Evolutionary conservation across 2,329 filamentous ascomycete species (phyloP), one percentile per base, ranked within the genome.

Genomic region (Fusarium graminum): DNA sequence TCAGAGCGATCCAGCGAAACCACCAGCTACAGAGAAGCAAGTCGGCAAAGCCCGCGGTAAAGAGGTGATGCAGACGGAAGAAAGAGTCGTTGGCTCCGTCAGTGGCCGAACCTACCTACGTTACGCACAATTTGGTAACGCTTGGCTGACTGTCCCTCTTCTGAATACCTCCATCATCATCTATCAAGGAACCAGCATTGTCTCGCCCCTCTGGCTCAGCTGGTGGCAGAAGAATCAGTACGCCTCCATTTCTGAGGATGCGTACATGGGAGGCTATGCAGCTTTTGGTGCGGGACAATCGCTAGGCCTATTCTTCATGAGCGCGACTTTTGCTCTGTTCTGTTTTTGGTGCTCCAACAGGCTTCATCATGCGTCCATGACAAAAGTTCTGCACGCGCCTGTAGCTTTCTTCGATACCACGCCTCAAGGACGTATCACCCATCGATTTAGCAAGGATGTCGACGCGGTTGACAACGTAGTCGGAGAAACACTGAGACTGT

Each of bases 331-430:
- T 52, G 62, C 62, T 0, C 7, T 65, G 6, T 65, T 65, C 13
- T 65, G 62, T 19, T 65, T 65, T 19, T 65, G 62, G 62, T 65
- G 62, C 7, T 65, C 62, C 1, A 65, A 65, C 45, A 56, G 66
- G 5, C 62, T 65, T 32, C 62, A 65, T 4, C 49, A 40, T 5
- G 62, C 56, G 0, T 39, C 45, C 4, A 40, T 65, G 36, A 46
- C 56, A 6, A 57, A 54, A 4, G 50, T 65, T 0, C 22, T 65
- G 7, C 32, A 51, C 2, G 62, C 62, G 0, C 62, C 62, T 0
- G 32, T 65, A 0, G 56, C 62, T 4, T 65, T 65, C 41, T 65
- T 65, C 2, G 62, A 65, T 13, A 65, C 62, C 2, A 65, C 62
- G 0, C 62, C 62, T 2, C 62, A 65, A 8, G 62, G 62, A 1